These are phyloP conservation scores for Sporothrix dimorphospora DNA, from an alignment of 2,329 filamentous ascomycete genomes.

Conservation along the genomic window DNA sequence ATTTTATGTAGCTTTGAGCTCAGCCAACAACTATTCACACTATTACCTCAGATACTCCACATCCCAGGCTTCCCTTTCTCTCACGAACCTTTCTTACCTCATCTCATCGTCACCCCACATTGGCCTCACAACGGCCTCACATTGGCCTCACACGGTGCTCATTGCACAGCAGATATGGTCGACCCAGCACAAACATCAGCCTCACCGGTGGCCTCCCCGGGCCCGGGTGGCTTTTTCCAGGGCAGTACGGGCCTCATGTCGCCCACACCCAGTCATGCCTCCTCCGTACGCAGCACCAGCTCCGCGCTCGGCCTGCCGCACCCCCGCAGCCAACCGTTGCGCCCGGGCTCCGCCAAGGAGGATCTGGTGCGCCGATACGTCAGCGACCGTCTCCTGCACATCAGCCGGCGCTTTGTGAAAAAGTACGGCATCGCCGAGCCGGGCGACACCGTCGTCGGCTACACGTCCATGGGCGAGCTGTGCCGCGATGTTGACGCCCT, in stretches of 20 bases:
- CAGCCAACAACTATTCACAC: neutral
- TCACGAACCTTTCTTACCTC: neutral
- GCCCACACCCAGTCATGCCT: conserved; percentile 48
- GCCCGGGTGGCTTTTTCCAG: conserved; percentile 57
- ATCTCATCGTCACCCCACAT: conserved; percentile 7
- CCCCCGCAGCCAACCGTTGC: conserved; percentile 56
- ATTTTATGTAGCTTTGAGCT: neutral
- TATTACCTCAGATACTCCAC: neutral
- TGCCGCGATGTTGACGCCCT: conserved; percentile 74
- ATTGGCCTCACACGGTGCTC: neutral
- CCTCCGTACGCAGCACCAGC: conserved; percentile 38
- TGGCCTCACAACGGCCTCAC: neutral
- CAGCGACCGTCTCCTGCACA: conserved; percentile 55
- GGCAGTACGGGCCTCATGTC: conserved; percentile 50
- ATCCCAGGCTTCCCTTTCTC: neutral
- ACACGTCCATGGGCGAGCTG: conserved; percentile 67
- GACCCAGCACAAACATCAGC: neutral
- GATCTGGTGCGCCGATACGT: conserved; percentile 62
- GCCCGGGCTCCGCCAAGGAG: conserved; percentile 62
- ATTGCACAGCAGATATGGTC: neutral
- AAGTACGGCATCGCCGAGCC: conserved; percentile 55
- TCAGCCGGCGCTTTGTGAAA: conserved; percentile 63
- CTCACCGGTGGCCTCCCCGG: neutral
- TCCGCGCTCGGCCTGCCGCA: conserved; percentile 55
- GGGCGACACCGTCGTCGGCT: conserved; percentile 55